Conservation (phyloP, 2,329 filamentous ascomycete species). For the Alternaria consortialis region DNA sequence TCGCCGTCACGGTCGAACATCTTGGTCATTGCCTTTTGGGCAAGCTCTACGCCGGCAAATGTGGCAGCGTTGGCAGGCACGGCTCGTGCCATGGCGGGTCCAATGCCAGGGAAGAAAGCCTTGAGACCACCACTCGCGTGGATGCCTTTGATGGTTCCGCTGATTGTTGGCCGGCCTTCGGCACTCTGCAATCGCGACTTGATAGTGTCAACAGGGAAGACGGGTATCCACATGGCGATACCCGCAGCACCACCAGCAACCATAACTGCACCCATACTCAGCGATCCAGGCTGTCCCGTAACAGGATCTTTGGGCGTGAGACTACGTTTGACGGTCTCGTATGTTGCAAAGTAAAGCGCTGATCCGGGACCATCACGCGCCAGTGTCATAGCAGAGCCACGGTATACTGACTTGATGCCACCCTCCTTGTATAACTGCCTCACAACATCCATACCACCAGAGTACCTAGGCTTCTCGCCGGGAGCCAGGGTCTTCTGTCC, state of each 20-base stretch:
- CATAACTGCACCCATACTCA: conserved; percentile 84
- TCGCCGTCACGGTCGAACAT: conserved; percentile 63
- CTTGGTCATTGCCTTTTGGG: conserved; percentile 83
- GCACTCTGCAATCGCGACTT: conserved; percentile 94
- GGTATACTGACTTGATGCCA: conserved; percentile 89
- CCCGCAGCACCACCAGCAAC: conserved; percentile 89
- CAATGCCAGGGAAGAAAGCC: conserved; percentile 97
- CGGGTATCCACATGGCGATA: conserved; percentile 98
- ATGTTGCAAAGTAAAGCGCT: conserved; percentile 95
- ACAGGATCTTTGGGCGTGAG: conserved; percentile 82
- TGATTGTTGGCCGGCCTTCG: conserved; percentile 82
- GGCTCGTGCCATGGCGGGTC: conserved; percentile 88
- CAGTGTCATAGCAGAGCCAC: conserved; percentile 87
- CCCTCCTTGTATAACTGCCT: conserved; percentile 92
- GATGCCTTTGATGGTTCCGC: conserved; percentile 80
- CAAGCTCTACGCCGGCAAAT: conserved; percentile 85
- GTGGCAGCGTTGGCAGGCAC: conserved; percentile 97
- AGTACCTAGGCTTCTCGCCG: conserved; percentile 92
- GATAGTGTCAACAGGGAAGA: conserved; percentile 97
- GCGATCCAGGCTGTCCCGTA: conserved; percentile 75
- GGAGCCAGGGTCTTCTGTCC: conserved; percentile 85
- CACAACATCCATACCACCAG: conserved; percentile 87
- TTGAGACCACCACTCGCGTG: conserved; percentile 83
- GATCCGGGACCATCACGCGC: conserved; percentile 92
- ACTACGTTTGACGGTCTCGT: conserved; percentile 91